Base-by-base conservation (phyloP, 2,329 filamentous ascomycete species). In the Penicillium sp. region DNA sequence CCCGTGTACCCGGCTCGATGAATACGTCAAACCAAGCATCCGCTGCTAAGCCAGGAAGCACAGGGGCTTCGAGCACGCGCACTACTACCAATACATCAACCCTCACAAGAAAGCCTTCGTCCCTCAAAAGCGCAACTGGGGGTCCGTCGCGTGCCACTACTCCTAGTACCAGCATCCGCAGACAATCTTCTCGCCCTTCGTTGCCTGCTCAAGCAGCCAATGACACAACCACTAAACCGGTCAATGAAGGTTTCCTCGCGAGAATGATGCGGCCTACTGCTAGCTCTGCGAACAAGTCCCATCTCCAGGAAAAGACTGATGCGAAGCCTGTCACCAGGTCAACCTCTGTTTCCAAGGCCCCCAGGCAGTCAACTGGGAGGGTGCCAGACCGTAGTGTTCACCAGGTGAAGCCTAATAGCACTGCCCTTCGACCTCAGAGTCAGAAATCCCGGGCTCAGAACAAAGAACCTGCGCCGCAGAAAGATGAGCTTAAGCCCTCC, bases 261-360 rank as follows among this genome's bases (percentile, higher is more conserved):
- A 69, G 78, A 50, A 79, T 80, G 77, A 80, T 80, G 76, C 74
- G 78, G 6, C 78, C 78, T 23, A 80, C 78, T 13, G 75, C 77
- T 32, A 79, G 77, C 58, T 80, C 77, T 48, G 76, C 78, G 9
- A 78, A 70, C 59, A 80, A 80, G 60, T 66, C 69, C 15, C 77
- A 79, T 47, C 77, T 69, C 16, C 77, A 79, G 51, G 78, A 80
- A 16, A 78, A 77, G 59, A 53, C 74, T 6, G 77, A 79, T 27
- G 47, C 66, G 5, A 75, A 72, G 56, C 73, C 70, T 46, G 73
- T 74, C 35, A 72, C 75, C 6, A 70, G 68, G 52, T 40, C 61
- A 23, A 58, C 59, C 18, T 61, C 62, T 34, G 46, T 63, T 16
- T 44, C 57, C 27, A 60, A 60, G 45, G 58, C 66, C 35, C 58